phyloP scores from a whole-genome alignment of 2,329 filamentous ascomycete species.

The Cladorrhinum sp. region DNA sequence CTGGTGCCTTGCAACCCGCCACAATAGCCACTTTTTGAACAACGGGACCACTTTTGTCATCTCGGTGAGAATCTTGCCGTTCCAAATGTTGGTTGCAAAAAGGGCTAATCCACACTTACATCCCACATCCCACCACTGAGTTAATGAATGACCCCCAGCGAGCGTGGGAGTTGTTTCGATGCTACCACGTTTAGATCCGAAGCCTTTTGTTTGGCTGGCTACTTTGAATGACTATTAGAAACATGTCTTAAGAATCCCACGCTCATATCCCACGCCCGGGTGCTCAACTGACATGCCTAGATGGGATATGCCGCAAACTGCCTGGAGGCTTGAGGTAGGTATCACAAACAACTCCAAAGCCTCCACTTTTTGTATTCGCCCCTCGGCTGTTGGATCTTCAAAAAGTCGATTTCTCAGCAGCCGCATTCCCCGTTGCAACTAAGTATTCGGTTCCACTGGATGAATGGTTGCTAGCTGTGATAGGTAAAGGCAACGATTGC shows the following conservation, averaged over 20 bases:
- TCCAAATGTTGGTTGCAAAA: not conserved
- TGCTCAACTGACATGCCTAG: not conserved
- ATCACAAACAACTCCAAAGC: not conserved
- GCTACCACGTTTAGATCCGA: not conserved
- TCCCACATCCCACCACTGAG: not conserved
- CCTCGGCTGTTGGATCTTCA: not conserved
- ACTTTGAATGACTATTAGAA: not conserved
- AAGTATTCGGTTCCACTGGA: not conserved
- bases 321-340: not conserved
- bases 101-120: not conserved
- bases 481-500: constrained; percentile 26
- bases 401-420: not conserved
- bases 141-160: not conserved
- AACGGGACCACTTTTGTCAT: not conserved
- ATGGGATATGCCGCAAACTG: not conserved
- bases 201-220: not conserved
- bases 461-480: constrained; percentile 21
- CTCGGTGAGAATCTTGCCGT: not conserved
- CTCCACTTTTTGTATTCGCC: not conserved
- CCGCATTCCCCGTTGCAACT: constrained; percentile 10
- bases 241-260: not conserved
- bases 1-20: not conserved
- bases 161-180: not conserved
- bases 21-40: not conserved
- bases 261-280: not conserved